Conservation (phyloP, 1,284 basidiomycete genomes). For the Inonotus obliquus region DNA sequence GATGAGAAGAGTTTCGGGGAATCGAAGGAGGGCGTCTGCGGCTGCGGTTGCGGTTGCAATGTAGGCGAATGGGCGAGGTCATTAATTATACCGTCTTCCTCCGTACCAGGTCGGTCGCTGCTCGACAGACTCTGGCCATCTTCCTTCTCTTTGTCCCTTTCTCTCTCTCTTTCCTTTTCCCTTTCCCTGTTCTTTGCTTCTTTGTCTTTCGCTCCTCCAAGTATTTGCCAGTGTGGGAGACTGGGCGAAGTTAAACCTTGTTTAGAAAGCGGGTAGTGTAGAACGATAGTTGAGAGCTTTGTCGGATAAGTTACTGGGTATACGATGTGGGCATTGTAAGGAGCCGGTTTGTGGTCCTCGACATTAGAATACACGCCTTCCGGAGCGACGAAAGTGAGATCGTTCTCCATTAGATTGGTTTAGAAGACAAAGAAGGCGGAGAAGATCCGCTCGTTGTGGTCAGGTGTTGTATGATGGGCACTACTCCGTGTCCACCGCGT, state of each 20-base stretch:
- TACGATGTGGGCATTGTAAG: conserved; percentile 42
- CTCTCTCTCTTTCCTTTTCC: conserved; percentile 39
- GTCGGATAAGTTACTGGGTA: conserved; percentile 53
- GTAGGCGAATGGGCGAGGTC: conserved; percentile 37
- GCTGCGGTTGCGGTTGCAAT: conserved; percentile 28
- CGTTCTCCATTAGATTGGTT: conserved; percentile 63
- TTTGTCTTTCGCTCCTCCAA: conserved; percentile 50
- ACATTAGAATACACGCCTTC: conserved; percentile 83
- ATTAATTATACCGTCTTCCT: conserved; percentile 43
- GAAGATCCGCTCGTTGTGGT: neutral
- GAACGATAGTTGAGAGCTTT: conserved; percentile 53
- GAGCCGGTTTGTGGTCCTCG: conserved; percentile 73
- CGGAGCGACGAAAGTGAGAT: conserved; percentile 76
- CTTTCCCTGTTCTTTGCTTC: conserved; percentile 56
- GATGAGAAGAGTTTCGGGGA: conserved; percentile 42
- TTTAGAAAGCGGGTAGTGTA: conserved; percentile 59
- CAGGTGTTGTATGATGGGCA: neutral
- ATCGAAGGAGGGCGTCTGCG: conserved; percentile 32
- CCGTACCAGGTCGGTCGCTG: conserved; percentile 52
- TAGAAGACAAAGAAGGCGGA: neutral
- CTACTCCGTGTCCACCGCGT: neutral
- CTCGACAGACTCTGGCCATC: conserved; percentile 73
- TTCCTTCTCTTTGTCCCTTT: conserved; percentile 33
- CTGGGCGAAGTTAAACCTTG: conserved; percentile 44
- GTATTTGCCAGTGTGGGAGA: conserved; percentile 49